Base-by-base conservation (phyloP, 352 stramenopile genomes). In the Pythium graminicola region DNA sequence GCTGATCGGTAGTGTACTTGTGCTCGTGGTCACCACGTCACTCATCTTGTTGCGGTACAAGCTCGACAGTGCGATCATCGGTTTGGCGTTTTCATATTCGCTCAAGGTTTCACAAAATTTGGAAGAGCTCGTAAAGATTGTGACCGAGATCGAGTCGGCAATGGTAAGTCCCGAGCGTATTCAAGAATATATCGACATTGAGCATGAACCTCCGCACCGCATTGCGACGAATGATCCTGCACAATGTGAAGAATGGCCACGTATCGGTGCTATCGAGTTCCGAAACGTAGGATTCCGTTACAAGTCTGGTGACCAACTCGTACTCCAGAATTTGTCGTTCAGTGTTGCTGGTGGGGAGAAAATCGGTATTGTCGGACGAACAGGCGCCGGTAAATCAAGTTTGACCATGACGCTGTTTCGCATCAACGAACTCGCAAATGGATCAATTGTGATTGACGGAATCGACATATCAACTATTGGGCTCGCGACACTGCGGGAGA, bases 241-340 rank as follows among this genome's bases (percentile, higher is more conserved):
- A 11, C n/a, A 42, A 6, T 11, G 11, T 24, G 36, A 66, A 22
- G n/a, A n/a, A n/a, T 97, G 88, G 90, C 89, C 89, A 4, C 11
- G 49, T 2, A 35, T 70, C 7, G 90, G 90, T 19, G 23, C 52
- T 7, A 59, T 97, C 11, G 45, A 62, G 27, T 95, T 97, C 58
- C 53, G 88, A 7, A 65, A 93, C 46, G 85, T 97, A 17, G 65
- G 52, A 3, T 65, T 96, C 33, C 52, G 81, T 13, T 97, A 97
- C 75, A 78, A 91, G 26, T 60, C 76, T 33, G 51, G 33, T 13
- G 72, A 52, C 9, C 52, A 62, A 22, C 60, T 55, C 3, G 57
- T 96, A 8, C 73, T 83, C 26, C 66, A 69, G 20, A 57, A 62
- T 39, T 32, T 83, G 20, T 64, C 66, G 6, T 39, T 89, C 91